phyloP scores from a whole-genome alignment of 305 asterid genomes.

The Andrographis paniculata region DNA sequence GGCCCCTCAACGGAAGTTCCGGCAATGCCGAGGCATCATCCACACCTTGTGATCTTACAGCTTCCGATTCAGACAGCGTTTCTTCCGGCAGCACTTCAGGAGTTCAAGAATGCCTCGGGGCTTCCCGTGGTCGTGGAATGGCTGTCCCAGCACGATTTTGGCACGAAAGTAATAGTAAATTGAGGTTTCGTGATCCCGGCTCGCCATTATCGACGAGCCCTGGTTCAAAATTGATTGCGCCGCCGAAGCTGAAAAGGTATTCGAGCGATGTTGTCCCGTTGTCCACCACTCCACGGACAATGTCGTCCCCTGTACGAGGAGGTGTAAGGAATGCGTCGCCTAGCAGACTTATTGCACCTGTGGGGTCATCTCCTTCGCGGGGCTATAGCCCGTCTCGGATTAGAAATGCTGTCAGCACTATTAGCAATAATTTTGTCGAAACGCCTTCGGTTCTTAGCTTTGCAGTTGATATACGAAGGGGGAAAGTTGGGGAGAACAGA shows the following conservation, averaged over 20 bases:
- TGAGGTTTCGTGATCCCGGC: conserved; percentile 90
- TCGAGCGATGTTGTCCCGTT: conserved; percentile 38
- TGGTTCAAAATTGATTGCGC: conserved; percentile 35
- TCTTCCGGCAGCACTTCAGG: conserved; percentile 94
- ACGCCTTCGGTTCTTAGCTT: conserved; percentile 87
- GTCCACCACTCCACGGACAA: conserved; percentile 45
- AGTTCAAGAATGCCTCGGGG: conserved; percentile 47
- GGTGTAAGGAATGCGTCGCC: conserved; percentile 50
- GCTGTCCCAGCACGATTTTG: conserved; percentile 77
- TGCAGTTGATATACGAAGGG: conserved; percentile 87
- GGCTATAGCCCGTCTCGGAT: conserved; percentile 46
- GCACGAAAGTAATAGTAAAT: conserved; percentile 89
- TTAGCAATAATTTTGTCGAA: conserved; percentile 42
- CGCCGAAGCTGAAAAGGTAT: conserved; percentile 43
- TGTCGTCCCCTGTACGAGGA: conserved; percentile 69
- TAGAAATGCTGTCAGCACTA: conserved; percentile 64
- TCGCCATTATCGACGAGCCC: conserved; percentile 69
- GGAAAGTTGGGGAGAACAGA: conserved; percentile 79
- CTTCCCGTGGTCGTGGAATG: conserved; percentile 42
- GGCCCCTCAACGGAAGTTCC: conserved; percentile 33
- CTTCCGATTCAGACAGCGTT: conserved; percentile 89
- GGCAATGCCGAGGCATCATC: conserved; percentile 28
- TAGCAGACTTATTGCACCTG: conserved; percentile 36
- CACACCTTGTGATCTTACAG: conserved; percentile 54
- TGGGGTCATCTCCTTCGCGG: conserved; percentile 28